Evolutionary conservation across 768 basidiomycete genomes (phyloP).

Genomic region (Clitopilus passeckerianus): DNA sequence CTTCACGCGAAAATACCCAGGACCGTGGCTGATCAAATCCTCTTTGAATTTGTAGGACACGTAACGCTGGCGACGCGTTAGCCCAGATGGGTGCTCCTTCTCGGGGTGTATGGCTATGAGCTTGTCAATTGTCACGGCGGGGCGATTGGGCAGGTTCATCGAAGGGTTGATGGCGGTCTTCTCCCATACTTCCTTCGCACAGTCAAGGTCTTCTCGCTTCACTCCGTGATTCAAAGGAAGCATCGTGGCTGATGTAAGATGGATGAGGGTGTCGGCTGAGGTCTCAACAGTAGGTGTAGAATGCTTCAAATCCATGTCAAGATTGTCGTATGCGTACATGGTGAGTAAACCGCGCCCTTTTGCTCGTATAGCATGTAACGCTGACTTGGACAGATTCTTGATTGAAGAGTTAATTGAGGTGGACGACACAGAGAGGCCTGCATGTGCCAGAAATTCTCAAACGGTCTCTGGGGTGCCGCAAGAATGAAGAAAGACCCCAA

Average conservation of each 20-base stretch:
- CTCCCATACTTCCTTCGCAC: constrained; percentile 27
- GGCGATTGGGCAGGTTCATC: background rate
- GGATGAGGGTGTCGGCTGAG: constrained; percentile 15
- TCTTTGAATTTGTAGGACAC: constrained; percentile 20
- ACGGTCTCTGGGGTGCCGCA: constrained; percentile 19
- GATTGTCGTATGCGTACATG: constrained; percentile 35
- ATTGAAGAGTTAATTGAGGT: constrained; percentile 17
- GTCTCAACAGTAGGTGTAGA: constrained; percentile 24
- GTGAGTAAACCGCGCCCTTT: constrained; percentile 18
- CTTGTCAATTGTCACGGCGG: background rate
- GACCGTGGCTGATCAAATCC: constrained; percentile 21
- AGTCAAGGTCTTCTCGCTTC: constrained; percentile 19
- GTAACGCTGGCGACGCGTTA: constrained; percentile 17
- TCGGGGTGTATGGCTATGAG: constrained; percentile 1
- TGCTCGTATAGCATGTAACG: constrained; percentile 7
- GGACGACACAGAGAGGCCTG: constrained; percentile 22
- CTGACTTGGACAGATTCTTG: constrained; percentile 17
- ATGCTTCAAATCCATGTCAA: constrained; percentile 31
- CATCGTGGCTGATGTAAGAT: constrained; percentile 26
- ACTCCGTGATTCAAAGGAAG: constrained; percentile 21
- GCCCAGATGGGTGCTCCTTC: constrained; percentile 5
- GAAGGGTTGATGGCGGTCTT: constrained; percentile 17
- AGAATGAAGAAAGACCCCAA: constrained; percentile 25
- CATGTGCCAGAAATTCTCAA: constrained; percentile 20
- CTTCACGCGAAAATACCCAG: constrained; percentile 14